Percentiles rank a stretch among this genome's conserved stretches.
These are phyloP conservation scores for Strombidium stylifer DNA, from an alignment of 73 alveolate species.

Conservation along the genomic window DNA sequence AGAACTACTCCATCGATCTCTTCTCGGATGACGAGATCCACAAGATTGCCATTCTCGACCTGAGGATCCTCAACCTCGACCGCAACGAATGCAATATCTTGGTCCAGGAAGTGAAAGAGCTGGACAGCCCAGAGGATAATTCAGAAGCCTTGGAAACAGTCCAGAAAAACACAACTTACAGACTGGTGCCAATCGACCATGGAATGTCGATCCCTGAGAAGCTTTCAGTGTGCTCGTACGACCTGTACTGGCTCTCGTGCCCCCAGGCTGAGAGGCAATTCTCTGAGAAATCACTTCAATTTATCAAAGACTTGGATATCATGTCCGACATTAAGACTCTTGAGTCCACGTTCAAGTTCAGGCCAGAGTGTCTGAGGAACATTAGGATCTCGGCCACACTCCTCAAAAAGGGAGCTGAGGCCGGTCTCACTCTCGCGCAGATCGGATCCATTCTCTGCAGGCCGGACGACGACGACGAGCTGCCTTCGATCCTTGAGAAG, in stretches of 20 bases:
- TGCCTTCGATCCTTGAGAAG: constrained; percentile 67
- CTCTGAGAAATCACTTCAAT: constrained; percentile 67
- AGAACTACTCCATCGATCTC: constrained; percentile 84
- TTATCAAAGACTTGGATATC: constrained; percentile 78
- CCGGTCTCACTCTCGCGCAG: constrained; percentile 85
- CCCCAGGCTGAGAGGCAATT: constrained; percentile 83
- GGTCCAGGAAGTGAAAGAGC: too few relatives aligned
- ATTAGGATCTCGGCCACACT: constrained; percentile 83
- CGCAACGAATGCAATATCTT: constrained; percentile 96
- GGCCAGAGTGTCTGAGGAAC: constrained; percentile 94
- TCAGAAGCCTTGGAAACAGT: too few relatives aligned
- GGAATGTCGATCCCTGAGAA: constrained; percentile 93
- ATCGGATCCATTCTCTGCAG: constrained; percentile 81
- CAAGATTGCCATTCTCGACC: constrained; percentile 93
- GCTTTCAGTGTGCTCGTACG: constrained; percentile 90
- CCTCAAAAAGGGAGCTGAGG: constrained; percentile 86
- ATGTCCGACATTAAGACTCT: constrained; percentile 79
- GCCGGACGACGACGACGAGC: constrained; percentile 75
- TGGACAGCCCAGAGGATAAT: too few relatives aligned
- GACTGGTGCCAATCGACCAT: constrained; percentile 96
- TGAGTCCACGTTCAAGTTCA: constrained; percentile 74
- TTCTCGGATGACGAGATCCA: constrained; percentile 89
- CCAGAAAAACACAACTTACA: constrained; percentile 48
- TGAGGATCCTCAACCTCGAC: constrained; percentile 93
- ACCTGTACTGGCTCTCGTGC: constrained; percentile 96